Evolutionary conservation across 441 rosid genomes (phyloP).

Genomic region (Pelargonium citronellum): DNA sequence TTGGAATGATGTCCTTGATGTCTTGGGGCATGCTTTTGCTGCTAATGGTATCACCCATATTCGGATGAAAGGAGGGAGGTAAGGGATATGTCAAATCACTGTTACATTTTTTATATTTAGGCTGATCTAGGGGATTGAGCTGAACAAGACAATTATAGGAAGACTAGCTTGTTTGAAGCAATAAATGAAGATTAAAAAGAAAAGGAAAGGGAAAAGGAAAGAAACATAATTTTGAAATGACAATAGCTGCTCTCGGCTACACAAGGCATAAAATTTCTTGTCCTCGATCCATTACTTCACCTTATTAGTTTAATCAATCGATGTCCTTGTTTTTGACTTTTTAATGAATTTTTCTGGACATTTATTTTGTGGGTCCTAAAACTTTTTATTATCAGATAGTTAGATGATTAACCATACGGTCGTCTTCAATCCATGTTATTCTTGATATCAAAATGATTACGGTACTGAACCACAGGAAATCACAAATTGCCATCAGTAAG

Average conservation of each 20-base stretch:
- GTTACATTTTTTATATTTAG: neutral
- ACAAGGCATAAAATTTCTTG: neutral
- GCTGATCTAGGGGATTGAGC: neutral
- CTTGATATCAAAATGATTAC: constrained; percentile 12
- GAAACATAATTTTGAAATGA: neutral
- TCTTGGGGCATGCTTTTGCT: constrained; percentile 76
- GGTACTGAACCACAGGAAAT: constrained; percentile 53
- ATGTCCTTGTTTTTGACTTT: neutral
- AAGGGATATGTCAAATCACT: constrained; percentile 15
- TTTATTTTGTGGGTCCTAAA: neutral
- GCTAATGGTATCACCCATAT: constrained; percentile 59
- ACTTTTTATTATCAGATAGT: neutral
- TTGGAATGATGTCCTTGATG: constrained; percentile 98
- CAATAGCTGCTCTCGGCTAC: neutral
- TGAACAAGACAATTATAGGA: neutral
- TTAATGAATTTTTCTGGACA: neutral
- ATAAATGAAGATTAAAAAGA: neutral
- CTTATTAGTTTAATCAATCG: neutral
- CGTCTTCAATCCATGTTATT: neutral
- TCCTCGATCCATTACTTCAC: neutral
- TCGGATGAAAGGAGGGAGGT: constrained; percentile 98
- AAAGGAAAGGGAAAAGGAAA: too few relatives aligned
- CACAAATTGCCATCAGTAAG: constrained; percentile 59
- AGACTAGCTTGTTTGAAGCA: neutral
- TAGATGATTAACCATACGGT: neutral